These are phyloP conservation scores for Acanthamoeba royreba DNA, from an alignment of 208 protist species.

Conservation along the genomic window DNA sequence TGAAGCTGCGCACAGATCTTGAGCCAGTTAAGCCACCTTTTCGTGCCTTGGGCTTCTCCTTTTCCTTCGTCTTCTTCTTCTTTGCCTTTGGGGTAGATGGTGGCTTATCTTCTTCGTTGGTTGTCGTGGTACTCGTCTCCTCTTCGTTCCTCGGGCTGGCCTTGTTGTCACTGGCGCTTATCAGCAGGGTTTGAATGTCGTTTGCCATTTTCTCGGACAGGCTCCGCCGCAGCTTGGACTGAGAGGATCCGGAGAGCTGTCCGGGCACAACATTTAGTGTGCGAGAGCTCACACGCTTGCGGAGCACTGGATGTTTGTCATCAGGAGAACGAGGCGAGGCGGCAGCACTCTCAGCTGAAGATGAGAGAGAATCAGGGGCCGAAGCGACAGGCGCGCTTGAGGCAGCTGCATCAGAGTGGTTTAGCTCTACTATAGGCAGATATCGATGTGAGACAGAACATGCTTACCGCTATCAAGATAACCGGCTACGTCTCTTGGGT, in stretches of 20 bases:
- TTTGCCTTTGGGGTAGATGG: background rate
- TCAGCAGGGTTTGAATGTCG: no score
- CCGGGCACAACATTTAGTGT: no score
- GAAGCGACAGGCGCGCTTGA: background rate
- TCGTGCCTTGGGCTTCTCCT: background rate
- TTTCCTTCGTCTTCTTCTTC: background rate
- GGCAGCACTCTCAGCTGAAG: background rate
- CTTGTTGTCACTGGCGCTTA: no score
- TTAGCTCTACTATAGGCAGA: background rate
- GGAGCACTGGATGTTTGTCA: background rate
- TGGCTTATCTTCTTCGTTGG: no score
- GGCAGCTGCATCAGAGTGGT: no score
- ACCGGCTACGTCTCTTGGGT: background rate
- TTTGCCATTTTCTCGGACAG: background rate
- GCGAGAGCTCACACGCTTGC: background rate
- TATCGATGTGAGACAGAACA: background rate
- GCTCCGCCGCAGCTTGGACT: background rate
- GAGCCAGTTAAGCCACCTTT: background rate
- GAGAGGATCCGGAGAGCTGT: background rate
- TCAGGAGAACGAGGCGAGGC: background rate
- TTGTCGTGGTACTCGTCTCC: background rate
- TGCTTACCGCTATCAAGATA: background rate
- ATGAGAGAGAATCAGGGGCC: background rate
- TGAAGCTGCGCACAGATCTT: background rate
- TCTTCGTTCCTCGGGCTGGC: background rate